Evolutionary conservation across 331 rosid genomes (phyloP), one percentile per base, ranked within the genome.

Genomic region (Cucumis variabilis): DNA sequence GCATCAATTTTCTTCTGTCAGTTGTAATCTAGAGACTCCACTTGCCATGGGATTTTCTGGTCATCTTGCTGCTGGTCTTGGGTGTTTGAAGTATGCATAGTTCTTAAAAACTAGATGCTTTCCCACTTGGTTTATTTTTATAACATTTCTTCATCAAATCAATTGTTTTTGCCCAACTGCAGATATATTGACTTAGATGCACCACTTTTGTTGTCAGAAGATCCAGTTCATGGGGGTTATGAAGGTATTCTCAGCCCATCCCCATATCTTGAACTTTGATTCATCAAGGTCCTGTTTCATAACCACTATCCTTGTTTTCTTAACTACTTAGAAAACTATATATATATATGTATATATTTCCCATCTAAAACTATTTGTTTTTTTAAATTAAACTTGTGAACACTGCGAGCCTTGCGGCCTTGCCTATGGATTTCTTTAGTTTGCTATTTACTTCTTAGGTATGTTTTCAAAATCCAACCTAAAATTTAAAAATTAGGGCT

Each of bases 41-140:
- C 89, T 97, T 0, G 99, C 99, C 84, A 95, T 97, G 99, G 98
- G 98, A 82, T 97, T 97, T 90, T 95, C 99, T 78, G 96, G 98
- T 81, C 98, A 95, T 87, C 98, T 97, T 92, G 98, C 98, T 86
- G 98, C 99, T 89, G 98, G 99, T 21, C 92, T 97, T 78, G 99
- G 99, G 25, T 93, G 96, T 89, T 97, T 91, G 78, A 93, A 91
- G 99, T 96, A 90, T 83, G 90, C 62, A 72, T 17, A 20, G 7
- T 77, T 67, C 24, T 30, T 71, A 15, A 14, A 27, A 71, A 30
- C 37, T 3, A 71, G 77, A 71, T 71, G 19, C 77, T 28, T 30
- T 21, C 48, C 77, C 15, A 25, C 50, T 55, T 30, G 2, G 20
- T 60, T 58, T 28, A 55, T 20, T 19, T 4, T 80, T 53, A 25